Conservation (phyloP, 1,284 basidiomycete species). For the Cryptococcus sp. region DNA sequence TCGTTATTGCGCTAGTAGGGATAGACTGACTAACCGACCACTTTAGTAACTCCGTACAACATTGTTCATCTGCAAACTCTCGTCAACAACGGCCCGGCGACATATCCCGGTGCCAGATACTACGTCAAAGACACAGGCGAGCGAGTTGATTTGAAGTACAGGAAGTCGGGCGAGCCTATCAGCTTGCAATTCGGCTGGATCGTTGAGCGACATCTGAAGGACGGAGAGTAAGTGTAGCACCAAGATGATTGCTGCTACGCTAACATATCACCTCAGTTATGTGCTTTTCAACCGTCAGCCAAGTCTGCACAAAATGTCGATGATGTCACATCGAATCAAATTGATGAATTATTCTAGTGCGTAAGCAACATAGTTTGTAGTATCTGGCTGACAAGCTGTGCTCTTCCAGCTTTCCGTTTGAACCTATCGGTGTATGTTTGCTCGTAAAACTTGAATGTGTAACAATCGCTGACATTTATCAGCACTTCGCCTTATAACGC, state of each 20-base stretch:
- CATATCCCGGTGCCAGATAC: conserved; percentile 95
- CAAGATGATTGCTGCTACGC: background rate
- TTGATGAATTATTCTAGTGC: conserved; percentile 97
- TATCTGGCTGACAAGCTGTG: conserved; percentile 42
- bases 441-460: background rate
- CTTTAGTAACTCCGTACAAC: conserved; percentile 92
- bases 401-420: conserved; percentile 77
- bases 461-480: conserved; percentile 3
- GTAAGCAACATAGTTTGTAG: conserved; percentile 48
- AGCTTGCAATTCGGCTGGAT: conserved; percentile 95
- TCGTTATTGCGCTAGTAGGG: background rate
- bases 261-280: conserved; percentile 61
- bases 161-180: conserved; percentile 96
- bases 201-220: conserved; percentile 94
- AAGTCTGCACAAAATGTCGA: conserved; percentile 99
- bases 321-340: conserved; percentile 99
- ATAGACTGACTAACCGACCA: conserved; percentile 2
- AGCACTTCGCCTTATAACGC: conserved; percentile 67
- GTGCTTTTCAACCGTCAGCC: conserved; percentile 99
- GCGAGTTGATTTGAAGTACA: conserved; percentile 95
- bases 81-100: conserved; percentile 93
- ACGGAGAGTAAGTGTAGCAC: conserved; percentile 78
- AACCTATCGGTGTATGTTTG: conserved; percentile 88
- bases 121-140: conserved; percentile 98
- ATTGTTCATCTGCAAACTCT: conserved; percentile 92